Conservation (phyloP, 1,139 yeast species). For the Insectozyma bohioensis region DNA sequence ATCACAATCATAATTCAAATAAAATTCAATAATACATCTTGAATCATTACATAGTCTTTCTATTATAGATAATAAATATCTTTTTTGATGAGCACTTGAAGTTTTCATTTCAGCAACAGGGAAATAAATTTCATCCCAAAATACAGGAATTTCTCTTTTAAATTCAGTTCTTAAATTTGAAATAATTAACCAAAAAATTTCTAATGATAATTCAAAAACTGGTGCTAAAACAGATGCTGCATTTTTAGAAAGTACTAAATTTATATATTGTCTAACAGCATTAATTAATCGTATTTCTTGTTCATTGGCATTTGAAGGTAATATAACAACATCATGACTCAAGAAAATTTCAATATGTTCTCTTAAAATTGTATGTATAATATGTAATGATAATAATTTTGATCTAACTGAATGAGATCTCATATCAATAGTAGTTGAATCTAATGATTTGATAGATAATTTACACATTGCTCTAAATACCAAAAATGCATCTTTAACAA, state of each 20-base stretch:
- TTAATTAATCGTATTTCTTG: constrained; percentile 60
- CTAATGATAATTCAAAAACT: constrained; percentile 87
- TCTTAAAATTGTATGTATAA: constrained; percentile 80
- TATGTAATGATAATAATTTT: constrained; percentile 81
- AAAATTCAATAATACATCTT: constrained; percentile 85
- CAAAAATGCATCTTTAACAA: constrained; percentile 87
- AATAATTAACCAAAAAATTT: constrained; percentile 87
- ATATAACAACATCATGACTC: constrained; percentile 60
- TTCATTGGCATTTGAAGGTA: constrained; percentile 57
- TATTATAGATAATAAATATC: constrained; percentile 76
- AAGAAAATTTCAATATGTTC: constrained; percentile 84
- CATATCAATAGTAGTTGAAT: constrained; percentile 75
- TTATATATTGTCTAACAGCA: constrained; percentile 81
- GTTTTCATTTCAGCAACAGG: constrained; percentile 92
- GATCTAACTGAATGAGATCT: constrained; percentile 91
- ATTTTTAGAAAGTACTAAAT: constrained; percentile 82
- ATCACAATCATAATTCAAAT: constrained; percentile 94
- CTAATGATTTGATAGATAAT: constrained; percentile 77
- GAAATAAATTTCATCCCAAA: constrained; percentile 88
- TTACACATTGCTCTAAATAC: constrained; percentile 94
- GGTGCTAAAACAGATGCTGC: constrained; percentile 93
- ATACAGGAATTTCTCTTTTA: constrained; percentile 90
- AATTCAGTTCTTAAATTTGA: constrained; percentile 83
- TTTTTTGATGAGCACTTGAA: constrained; percentile 88
- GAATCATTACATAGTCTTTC: constrained; percentile 87